These are phyloP conservation scores for Ophiocordyceps unilateralis DNA, from an alignment of 2,329 filamentous ascomycete genomes.

Conservation along the genomic window DNA sequence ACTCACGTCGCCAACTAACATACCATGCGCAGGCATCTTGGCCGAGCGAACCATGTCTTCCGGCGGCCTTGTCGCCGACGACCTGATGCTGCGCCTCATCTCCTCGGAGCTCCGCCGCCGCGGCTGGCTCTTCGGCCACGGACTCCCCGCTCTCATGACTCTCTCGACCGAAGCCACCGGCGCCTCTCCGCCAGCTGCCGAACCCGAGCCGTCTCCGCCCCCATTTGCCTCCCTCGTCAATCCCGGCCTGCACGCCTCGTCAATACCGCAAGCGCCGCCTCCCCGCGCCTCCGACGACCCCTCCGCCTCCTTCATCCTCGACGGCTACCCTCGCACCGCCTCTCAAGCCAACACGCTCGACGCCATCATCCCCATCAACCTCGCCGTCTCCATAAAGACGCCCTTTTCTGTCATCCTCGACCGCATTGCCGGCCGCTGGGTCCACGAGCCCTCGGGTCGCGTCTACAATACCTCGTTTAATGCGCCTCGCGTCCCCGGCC, in stretches of 20 bases:
- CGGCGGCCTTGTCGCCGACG: conserved; percentile 80
- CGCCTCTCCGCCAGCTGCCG: too few relatives aligned
- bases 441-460: conserved; percentile 77
- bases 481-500: conserved; percentile 59
- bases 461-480: conserved; percentile 96
- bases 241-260: conserved; percentile 16
- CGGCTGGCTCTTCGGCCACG: conserved; percentile 55
- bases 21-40: conserved; percentile 50
- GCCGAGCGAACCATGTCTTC: conserved; percentile 78
- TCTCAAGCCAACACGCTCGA: conserved; percentile 65
- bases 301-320: conserved; percentile 78
- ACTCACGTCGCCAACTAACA: not conserved
- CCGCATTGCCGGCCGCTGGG: conserved; percentile 82
- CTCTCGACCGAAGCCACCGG: conserved; percentile 25
- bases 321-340: conserved; percentile 86
- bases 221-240: conserved; percentile 13
- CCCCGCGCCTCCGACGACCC: conserved; percentile 44
- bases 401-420: conserved; percentile 75
- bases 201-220: conserved; percentile 9
- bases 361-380: conserved; percentile 76
- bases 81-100: conserved; percentile 82
- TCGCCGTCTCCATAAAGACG: conserved; percentile 75
- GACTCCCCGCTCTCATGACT: conserved; percentile 31
- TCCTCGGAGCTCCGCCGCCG: conserved; percentile 71
- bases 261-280: not conserved